phyloP scores from a whole-genome alignment of 306 rosid genomes.

The Quercus cerris region DNA sequence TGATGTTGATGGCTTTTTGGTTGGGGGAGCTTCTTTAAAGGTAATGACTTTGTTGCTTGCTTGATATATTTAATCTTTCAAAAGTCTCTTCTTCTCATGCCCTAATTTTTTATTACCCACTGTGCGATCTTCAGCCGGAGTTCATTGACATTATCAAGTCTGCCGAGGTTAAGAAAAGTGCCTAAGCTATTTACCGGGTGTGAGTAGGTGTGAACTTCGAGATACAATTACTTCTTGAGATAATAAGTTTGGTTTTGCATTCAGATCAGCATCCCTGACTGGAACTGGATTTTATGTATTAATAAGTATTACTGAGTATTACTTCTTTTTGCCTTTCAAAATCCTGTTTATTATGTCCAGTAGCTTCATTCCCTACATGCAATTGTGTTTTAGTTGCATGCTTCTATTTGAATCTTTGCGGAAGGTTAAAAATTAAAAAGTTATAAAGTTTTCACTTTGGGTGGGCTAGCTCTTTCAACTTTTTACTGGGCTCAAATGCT shows the following conservation, averaged over 20 bases:
- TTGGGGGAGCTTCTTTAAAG: conserved; percentile 52
- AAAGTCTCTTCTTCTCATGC: too few species aligned
- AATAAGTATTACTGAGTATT: conserved; percentile 4
- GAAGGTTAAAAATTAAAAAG: not conserved
- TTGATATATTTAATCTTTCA: not conserved
- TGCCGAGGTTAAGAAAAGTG: conserved; percentile 35
- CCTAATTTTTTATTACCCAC: not conserved
- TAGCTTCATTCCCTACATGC: not conserved
- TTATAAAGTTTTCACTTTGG: too few species aligned
- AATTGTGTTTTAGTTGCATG: not conserved
- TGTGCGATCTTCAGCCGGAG: conserved; percentile 31
- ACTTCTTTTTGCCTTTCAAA: not conserved
- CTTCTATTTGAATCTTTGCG: not conserved
- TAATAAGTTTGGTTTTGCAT: conserved; percentile 2
- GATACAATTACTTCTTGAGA: not conserved
- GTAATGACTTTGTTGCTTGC: not conserved
- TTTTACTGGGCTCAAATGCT: not conserved
- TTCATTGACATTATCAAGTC: conserved; percentile 46
- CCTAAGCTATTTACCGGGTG: conserved; percentile 4
- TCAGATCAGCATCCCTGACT: conserved; percentile 6
- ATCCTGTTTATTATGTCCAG: not conserved
- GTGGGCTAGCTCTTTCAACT: not conserved
- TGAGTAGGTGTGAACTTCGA: conserved; percentile 8
- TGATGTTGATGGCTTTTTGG: conserved; percentile 48
- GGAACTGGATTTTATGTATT: conserved; percentile 15